Evolutionary conservation across 208 protist species (phyloP).

Genomic region (Crithidia expoeki): DNA sequence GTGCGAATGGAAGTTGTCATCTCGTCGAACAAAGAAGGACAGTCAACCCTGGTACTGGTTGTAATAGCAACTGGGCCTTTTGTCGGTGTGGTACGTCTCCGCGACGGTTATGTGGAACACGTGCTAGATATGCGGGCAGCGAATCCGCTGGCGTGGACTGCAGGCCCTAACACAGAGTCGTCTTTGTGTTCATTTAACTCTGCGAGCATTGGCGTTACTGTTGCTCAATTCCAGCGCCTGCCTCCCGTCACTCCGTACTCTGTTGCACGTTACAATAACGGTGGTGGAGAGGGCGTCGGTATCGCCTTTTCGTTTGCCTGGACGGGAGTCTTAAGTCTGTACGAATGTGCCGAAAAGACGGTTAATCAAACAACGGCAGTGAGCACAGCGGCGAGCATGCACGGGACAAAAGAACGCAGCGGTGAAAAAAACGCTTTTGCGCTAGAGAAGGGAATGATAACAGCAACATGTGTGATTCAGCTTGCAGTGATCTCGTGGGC

Average conservation of each 20-base stretch:
- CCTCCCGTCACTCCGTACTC: not conserved
- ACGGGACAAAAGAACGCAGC: too few species aligned
- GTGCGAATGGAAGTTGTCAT: conserved; percentile 25
- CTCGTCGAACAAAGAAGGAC: not conserved
- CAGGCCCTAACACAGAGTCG: not conserved
- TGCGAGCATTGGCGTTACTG: not conserved
- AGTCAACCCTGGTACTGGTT: conserved; percentile 8
- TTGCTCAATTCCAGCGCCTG: conserved; percentile 1
- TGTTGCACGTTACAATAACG: not conserved
- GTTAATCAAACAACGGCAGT: not conserved
- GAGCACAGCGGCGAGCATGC: not conserved
- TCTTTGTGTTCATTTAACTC: not conserved
- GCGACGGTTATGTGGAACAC: conserved; percentile 11
- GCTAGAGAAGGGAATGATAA: too few species aligned
- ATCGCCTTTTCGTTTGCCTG: conserved; percentile 1
- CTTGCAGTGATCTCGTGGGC: conserved; percentile 1
- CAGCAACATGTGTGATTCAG: conserved; percentile 6
- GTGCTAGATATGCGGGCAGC: conserved; percentile 19
- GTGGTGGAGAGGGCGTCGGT: not conserved
- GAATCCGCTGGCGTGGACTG: not conserved
- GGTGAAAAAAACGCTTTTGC: too few species aligned
- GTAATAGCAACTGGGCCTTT: conserved; percentile 19
- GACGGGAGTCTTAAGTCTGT: not conserved
- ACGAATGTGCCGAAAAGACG: not conserved
- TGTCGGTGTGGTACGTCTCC: conserved; percentile 15